A percentile compares a stretch with the other conserved stretches of the same genome.
Conservation (phyloP, 108 stramenopile species). For the Fistulifera solaris region DNA sequence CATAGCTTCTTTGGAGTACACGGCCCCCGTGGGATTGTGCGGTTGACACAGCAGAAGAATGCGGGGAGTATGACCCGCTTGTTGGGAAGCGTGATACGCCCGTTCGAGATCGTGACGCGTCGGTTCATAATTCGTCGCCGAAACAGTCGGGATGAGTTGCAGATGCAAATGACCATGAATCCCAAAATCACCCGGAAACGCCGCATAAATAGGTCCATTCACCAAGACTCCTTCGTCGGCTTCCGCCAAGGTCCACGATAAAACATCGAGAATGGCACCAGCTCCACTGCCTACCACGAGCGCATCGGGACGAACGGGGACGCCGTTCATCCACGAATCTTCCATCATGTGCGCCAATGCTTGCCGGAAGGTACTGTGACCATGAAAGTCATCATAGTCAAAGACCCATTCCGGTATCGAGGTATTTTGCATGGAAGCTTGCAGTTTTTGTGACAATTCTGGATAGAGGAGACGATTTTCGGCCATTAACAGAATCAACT, state of each 20-base stretch:
- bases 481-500: conserved; percentile 13
- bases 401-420: conserved; percentile 12
- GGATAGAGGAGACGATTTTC: conserved; percentile 14
- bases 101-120: conserved; percentile 12
- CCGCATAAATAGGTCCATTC: conserved; percentile 32
- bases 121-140: conserved; percentile 4
- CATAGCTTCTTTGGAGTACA: conserved; percentile 11
- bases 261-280: conserved; percentile 12
- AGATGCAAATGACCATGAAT: conserved; percentile 5
- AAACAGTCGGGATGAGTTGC: not conserved
- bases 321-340: conserved; percentile 1
- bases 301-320: conserved; percentile 2
- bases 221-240: conserved; percentile 30
- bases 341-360: conserved; percentile 2
- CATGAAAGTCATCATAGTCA: conserved; percentile 6
- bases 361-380: conserved; percentile 7
- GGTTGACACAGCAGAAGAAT: conserved; percentile 20
- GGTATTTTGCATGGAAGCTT: no score
- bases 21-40: conserved; percentile 19
- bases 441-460: conserved; percentile 7
- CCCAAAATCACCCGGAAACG: conserved; percentile 34
- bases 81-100: not conserved
- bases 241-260: conserved; percentile 17
- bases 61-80: conserved; percentile 6
- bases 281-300: conserved; percentile 13